phyloP scores from a whole-genome alignment of 2,329 filamentous ascomycete species.

The Seiridium unicorne region DNA sequence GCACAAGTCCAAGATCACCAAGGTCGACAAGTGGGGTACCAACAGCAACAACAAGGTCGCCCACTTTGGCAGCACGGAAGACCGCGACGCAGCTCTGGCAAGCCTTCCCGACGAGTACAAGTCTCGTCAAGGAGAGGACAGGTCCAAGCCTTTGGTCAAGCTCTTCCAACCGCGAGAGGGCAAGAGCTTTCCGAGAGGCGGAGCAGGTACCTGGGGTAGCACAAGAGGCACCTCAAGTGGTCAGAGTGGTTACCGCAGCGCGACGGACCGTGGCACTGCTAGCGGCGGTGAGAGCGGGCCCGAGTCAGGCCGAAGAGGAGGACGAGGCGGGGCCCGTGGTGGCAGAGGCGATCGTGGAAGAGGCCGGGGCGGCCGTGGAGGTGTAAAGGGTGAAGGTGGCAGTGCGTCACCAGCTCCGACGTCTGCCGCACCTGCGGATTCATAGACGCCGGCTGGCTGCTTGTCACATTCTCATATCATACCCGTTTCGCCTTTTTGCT shows the following conservation, averaged over 20 bases:
- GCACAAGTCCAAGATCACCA: slow-evolving; percentile 76
- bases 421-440: slow-evolving; percentile 30
- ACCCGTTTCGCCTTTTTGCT: slow-evolving; percentile 33
- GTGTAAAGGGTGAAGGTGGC: slow-evolving; percentile 51
- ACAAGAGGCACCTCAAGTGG: slow-evolving; percentile 59
- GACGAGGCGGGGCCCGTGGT: slow-evolving; percentile 52
- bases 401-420: slow-evolving; percentile 51
- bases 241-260: slow-evolving; percentile 79
- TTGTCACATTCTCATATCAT: background rate
- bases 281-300: slow-evolving; percentile 72
- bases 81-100: slow-evolving; percentile 76
- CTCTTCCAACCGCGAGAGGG: slow-evolving; percentile 72
- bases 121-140: slow-evolving; percentile 68
- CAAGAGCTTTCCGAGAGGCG: slow-evolving; percentile 57
- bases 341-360: slow-evolving; percentile 56
- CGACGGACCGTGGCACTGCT: slow-evolving; percentile 62
- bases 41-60: slow-evolving; percentile 72
- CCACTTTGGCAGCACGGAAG: slow-evolving; percentile 76
- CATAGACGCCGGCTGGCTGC: background rate
- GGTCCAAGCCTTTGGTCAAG: slow-evolving; percentile 78
- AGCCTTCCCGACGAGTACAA: slow-evolving; percentile 75
- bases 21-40: slow-evolving; percentile 75
- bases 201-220: slow-evolving; percentile 66
- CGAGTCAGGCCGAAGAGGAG: slow-evolving; percentile 50
- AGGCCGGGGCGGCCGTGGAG: slow-evolving; percentile 42